Evolutionary conservation across 257 asterid genomes (phyloP).

Genomic region (Knoxia roxburghii): DNA sequence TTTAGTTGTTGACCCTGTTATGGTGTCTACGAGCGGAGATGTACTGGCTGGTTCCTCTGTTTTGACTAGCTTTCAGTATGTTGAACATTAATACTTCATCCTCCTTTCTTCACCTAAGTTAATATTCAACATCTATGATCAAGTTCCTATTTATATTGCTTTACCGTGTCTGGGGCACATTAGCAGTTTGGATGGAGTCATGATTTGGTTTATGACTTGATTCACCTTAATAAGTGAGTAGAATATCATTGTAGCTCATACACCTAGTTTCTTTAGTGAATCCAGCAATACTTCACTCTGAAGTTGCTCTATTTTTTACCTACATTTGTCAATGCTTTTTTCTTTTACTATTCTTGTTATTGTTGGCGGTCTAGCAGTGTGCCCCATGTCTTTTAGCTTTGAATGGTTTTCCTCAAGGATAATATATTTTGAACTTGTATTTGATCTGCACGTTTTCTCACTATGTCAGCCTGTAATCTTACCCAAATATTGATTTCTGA

Average conservation of each 20-base stretch:
- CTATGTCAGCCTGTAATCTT: neutral
- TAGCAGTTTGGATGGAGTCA: neutral
- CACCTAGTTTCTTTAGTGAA: neutral
- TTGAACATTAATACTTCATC: conserved; percentile 2
- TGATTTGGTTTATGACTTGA: neutral
- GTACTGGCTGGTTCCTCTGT: conserved; percentile 65
- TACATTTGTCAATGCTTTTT: neutral
- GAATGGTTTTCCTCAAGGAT: neutral
- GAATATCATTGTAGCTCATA: neutral
- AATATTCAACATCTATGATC: neutral
- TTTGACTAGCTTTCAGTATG: conserved; percentile 62
- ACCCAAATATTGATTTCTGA: conserved; percentile 5
- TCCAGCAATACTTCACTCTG: conserved; percentile 1
- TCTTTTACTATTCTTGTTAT: neutral
- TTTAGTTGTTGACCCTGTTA: conserved; percentile 97
- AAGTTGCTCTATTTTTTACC: neutral
- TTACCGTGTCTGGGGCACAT: neutral
- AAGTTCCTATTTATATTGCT: neutral
- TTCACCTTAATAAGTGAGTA: neutral
- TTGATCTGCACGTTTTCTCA: neutral
- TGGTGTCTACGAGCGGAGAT: conserved; percentile 96
- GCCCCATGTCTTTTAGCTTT: neutral
- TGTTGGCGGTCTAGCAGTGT: neutral
- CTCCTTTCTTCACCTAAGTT: neutral
- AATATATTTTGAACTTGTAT: conserved; percentile 2